Conservation (phyloP, 345 rosid genomes). For the Aquilaria sinensis region DNA sequence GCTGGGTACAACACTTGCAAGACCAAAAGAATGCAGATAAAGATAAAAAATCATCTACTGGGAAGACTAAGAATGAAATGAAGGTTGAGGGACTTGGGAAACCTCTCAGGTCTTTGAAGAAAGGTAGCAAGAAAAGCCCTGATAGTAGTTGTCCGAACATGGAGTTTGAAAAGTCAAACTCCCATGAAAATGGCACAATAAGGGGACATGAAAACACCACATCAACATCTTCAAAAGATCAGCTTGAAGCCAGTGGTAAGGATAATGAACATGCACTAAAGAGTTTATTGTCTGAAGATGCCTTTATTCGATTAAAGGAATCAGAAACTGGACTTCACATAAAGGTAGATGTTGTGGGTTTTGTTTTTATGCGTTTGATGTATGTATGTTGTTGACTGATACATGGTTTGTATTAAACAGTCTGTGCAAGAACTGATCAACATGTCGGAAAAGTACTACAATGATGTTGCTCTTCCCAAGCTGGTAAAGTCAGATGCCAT, state of each 20-base stretch:
- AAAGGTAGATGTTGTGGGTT: constrained; percentile 43
- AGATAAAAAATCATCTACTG: constrained; percentile 59
- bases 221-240: constrained; percentile 40
- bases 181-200: constrained; percentile 28
- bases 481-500: constrained; percentile 45
- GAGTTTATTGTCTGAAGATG: constrained; percentile 62
- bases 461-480: constrained; percentile 91
- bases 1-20: constrained; percentile 98
- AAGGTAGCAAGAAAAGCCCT: constrained; percentile 50
- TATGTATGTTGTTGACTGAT: constrained; percentile 22
- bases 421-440: constrained; percentile 79
- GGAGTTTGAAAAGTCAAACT: constrained; percentile 31
- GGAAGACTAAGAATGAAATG: constrained; percentile 75
- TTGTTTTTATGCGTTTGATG: constrained; percentile 11
- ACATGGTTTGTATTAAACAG: constrained; percentile 35
- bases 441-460: constrained; percentile 74
- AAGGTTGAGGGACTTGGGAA: constrained; percentile 97
- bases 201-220: constrained; percentile 34
- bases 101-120: constrained; percentile 84
- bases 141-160: constrained; percentile 38
- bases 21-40: constrained; percentile 84
- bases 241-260: constrained; percentile 38
- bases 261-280: constrained; percentile 54
- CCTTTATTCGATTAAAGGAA: constrained; percentile 72
- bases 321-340: constrained; percentile 91